Percentiles rank a stretch among this genome's conserved stretches.
phyloP scores from a whole-genome alignment of 2,329 filamentous ascomycete species.

The Claviceps sp. region DNA sequence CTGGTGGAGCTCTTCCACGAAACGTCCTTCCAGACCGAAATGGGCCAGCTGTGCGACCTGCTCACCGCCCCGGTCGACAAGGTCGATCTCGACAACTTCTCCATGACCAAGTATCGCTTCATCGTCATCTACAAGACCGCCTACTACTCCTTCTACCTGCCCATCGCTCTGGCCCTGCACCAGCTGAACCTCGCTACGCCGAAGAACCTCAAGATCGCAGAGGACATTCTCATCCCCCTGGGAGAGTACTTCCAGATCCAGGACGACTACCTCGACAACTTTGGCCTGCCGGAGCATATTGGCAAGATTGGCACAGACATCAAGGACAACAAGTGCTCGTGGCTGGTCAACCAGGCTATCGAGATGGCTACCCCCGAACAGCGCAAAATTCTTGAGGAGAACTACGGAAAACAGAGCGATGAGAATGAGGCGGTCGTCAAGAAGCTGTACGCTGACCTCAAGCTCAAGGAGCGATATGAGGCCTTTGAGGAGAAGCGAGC shows the following conservation, averaged over 20 bases:
- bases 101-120: conserved; percentile 87
- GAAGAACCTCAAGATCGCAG: conserved; percentile 76
- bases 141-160: conserved; percentile 98
- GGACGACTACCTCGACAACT: conserved; percentile 98
- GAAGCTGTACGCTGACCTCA: conserved; percentile 73
- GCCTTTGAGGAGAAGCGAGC: conserved; percentile 85
- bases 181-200: conserved; percentile 74
- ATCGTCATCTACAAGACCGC: conserved; percentile 99
- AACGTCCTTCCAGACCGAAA: conserved; percentile 82
- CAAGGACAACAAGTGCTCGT: conserved; percentile 98
- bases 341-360: conserved; percentile 92
- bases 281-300: conserved; percentile 80
- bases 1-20: conserved; percentile 95
- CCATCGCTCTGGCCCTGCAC: conserved; percentile 80
- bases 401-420: conserved; percentile 88
- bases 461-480: conserved; percentile 71
- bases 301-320: conserved; percentile 99
- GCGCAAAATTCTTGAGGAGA: conserved; percentile 73
- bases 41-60: conserved; percentile 88
- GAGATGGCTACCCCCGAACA: conserved; percentile 70
- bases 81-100: conserved; percentile 91
- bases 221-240: conserved; percentile 89
- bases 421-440: conserved; percentile 76
- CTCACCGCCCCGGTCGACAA: conserved; percentile 91
- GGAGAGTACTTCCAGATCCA: conserved; percentile 99